phyloP scores from a whole-genome alignment of 345 rosid species.

The Cardamine occulta region DNA sequence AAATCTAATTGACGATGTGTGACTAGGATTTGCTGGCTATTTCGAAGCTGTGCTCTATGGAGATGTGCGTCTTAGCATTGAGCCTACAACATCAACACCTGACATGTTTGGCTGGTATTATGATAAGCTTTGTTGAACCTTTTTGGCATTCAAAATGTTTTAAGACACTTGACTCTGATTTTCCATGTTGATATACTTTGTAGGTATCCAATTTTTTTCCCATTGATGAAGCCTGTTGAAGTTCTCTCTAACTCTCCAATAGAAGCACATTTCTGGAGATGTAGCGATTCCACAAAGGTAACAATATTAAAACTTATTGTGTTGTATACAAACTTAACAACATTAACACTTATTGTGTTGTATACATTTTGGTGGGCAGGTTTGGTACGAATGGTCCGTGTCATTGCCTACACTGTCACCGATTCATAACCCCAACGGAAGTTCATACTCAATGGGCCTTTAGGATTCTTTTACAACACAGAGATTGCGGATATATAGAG shows the following conservation, averaged over 20 bases:
- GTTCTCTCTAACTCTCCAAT: conserved; percentile 53
- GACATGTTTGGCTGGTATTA: conserved; percentile 83
- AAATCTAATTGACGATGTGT: not conserved
- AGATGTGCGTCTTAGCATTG: conserved; percentile 80
- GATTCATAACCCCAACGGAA: conserved; percentile 74
- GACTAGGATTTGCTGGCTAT: conserved; percentile 83
- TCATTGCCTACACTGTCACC: conserved; percentile 58
- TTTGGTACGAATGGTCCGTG: conserved; percentile 91
- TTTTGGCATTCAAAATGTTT: not conserved
- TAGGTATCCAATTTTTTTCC: conserved; percentile 87
- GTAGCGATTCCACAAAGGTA: conserved; percentile 67
- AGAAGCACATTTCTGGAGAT: conserved; percentile 86
- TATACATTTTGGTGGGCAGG: conserved; percentile 47
- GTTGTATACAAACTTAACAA: not conserved
- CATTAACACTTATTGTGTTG: not conserved
- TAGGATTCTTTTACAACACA: not conserved
- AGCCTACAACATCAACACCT: conserved; percentile 75
- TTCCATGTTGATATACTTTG: not conserved
- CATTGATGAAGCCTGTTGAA: conserved; percentile 67
- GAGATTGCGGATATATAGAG: not conserved
- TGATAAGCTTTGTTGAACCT: not conserved
- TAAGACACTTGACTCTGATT: not conserved
- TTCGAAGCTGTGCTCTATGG: conserved; percentile 70
- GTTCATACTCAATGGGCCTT: conserved; percentile 75
- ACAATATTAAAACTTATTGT: too few species aligned